Evolutionary conservation across 495 filamentous ascomycete species (phyloP).

Genomic region (Neurospora sp.): DNA sequence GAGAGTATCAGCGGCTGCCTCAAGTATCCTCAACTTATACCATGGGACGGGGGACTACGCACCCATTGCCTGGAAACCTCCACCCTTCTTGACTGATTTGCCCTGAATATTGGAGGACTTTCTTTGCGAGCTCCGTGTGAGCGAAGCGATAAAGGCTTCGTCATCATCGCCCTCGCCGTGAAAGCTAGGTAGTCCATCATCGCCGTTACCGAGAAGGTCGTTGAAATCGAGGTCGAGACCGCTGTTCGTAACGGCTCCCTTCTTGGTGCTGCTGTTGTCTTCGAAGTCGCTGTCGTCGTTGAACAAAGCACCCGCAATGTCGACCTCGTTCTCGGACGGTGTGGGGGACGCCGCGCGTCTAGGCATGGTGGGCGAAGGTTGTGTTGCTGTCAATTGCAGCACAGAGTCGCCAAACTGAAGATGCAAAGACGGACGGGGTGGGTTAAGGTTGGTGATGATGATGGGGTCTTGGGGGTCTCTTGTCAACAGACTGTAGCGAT

Average conservation of each 20-base stretch:
- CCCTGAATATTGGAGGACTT: slow-evolving; percentile 75
- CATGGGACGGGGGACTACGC: not conserved
- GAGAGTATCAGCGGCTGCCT: slow-evolving; percentile 1
- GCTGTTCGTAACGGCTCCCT: slow-evolving; percentile 15
- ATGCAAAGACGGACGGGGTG: not conserved
- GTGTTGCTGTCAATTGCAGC: not conserved
- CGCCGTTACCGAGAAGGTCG: slow-evolving; percentile 30
- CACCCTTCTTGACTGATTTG: slow-evolving; percentile 80
- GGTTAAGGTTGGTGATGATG: not conserved
- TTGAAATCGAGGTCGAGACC: slow-evolving; percentile 30
- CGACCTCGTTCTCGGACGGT: slow-evolving; percentile 80
- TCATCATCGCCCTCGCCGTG: slow-evolving; percentile 43
- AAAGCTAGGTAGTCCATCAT: not conserved
- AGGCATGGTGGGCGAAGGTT: slow-evolving; percentile 14
- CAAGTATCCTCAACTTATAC: not conserved
- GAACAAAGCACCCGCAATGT: slow-evolving; percentile 77
- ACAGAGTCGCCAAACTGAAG: not conserved
- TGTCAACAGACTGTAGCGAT: not conserved
- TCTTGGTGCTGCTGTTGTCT: slow-evolving; percentile 3
- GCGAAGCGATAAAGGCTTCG: slow-evolving; percentile 77
- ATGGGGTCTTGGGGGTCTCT: not conserved
- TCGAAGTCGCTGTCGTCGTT: slow-evolving; percentile 37
- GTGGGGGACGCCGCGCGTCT: slow-evolving; percentile 66
- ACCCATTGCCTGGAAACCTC: slow-evolving; percentile 96
- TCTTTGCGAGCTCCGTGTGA: slow-evolving; percentile 75